Percentiles rank a stretch among this genome's conserved stretches.
Evolutionary conservation across 2,329 filamentous ascomycete species (phyloP).

Genomic region (Penicillium nordicum): DNA sequence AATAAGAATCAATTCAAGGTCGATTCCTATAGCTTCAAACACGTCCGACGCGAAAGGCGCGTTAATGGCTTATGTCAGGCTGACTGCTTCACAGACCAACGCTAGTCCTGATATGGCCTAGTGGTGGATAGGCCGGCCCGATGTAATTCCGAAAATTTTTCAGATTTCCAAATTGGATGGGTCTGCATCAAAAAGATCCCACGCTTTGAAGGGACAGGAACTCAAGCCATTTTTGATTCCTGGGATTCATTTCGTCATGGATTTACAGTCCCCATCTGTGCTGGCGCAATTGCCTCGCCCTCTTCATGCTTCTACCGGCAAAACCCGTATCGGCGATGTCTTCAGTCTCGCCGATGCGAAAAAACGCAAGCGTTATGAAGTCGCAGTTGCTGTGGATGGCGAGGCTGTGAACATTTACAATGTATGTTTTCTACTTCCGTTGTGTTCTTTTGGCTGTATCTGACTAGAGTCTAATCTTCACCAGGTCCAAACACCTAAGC

Average conservation of each 20-base stretch:
- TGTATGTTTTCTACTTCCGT: constrained; percentile 38
- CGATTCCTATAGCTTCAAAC: constrained; percentile 10
- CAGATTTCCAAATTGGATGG: constrained; percentile 25
- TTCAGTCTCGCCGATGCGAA: constrained; percentile 53
- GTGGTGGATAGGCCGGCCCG: constrained; percentile 22
- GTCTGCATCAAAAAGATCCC: constrained; percentile 18
- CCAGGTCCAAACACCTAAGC: constrained; percentile 59
- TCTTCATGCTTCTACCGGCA: constrained; percentile 39
- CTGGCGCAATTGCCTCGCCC: constrained; percentile 47
- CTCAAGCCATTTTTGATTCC: constrained; percentile 5
- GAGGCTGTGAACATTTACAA: constrained; percentile 62
- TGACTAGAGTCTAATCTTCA: constrained; percentile 11
- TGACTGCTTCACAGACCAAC: constrained; percentile 2
- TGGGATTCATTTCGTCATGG: constrained; percentile 33
- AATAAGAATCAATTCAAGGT: background rate
- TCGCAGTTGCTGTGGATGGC: constrained; percentile 58
- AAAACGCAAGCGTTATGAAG: constrained; percentile 61
- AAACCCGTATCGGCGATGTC: constrained; percentile 47
- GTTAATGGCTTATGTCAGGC: constrained; percentile 23
- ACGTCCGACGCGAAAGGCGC: constrained; percentile 22
- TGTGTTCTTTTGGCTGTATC: background rate
- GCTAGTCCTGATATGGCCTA: constrained; percentile 13
- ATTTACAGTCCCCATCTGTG: constrained; percentile 43
- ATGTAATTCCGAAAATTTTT: constrained; percentile 39
- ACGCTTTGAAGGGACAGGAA: constrained; percentile 15